Percentiles rank a stretch among this genome's conserved stretches.
phyloP scores from a whole-genome alignment of 768 basidiomycete species.

The Cystofilobasidium macerans region DNA sequence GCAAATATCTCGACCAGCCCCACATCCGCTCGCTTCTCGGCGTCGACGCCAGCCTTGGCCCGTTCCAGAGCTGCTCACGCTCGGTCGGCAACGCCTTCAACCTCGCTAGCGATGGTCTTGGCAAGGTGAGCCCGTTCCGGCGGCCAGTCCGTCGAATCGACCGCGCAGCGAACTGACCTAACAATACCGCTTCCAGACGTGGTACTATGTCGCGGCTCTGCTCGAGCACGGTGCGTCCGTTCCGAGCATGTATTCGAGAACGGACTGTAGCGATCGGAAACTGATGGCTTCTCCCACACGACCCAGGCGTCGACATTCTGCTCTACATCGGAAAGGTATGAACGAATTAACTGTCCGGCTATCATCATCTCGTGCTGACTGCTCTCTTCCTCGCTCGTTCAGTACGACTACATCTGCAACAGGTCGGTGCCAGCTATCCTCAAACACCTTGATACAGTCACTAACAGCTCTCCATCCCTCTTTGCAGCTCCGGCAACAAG shows the following conservation, averaged over 20 bases:
- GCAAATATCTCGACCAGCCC: conserved; percentile 52
- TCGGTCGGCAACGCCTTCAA: conserved; percentile 48
- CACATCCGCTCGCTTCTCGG: conserved; percentile 51
- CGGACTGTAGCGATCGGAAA: too few species aligned
- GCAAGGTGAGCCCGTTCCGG: conserved; percentile 45
- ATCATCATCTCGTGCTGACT: neutral
- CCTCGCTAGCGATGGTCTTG: conserved; percentile 52
- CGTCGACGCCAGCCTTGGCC: conserved; percentile 44
- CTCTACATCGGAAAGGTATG: conserved; percentile 52
- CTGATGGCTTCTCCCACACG: neutral
- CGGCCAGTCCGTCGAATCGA: neutral
- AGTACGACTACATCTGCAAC: conserved; percentile 22
- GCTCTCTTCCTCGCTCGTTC: conserved; percentile 11
- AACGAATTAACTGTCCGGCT: neutral
- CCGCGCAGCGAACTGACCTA: neutral
- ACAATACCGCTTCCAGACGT: too few species aligned
- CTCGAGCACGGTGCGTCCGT: conserved; percentile 44
- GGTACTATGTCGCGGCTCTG: conserved; percentile 51
- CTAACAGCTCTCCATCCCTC: conserved; percentile 52
- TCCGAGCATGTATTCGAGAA: too few species aligned
- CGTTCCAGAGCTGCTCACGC: conserved; percentile 51
- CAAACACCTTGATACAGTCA: conserved; percentile 24
- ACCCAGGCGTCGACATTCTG: conserved; percentile 55
- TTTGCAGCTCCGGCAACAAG: conserved; percentile 50
- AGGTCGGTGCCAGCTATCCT: neutral